phyloP scores from a whole-genome alignment of 306 rosid species.

The Rosa rugosa region DNA sequence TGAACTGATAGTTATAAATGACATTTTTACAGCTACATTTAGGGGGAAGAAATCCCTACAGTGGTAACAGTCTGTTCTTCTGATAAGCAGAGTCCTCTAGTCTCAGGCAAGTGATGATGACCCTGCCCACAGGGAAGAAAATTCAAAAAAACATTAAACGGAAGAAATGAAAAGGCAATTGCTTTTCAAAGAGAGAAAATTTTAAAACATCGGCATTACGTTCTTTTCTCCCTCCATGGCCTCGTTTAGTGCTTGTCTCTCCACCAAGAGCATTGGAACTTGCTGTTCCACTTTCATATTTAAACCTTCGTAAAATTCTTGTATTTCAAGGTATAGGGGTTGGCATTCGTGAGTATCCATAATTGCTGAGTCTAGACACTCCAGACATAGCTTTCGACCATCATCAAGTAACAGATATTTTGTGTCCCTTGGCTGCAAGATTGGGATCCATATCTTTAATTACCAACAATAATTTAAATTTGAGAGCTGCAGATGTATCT shows the following conservation, averaged over 20 bases:
- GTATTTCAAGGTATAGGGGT: slow-evolving; percentile 96
- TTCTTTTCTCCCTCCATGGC: slow-evolving; percentile 98
- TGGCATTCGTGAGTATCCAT: slow-evolving; percentile 99
- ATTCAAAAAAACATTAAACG: not conserved
- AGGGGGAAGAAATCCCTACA: slow-evolving; percentile 45
- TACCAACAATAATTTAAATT: slow-evolving; percentile 9
- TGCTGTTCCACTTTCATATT: slow-evolving; percentile 97
- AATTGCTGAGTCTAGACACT: slow-evolving; percentile 92
- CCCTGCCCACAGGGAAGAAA: slow-evolving; percentile 52
- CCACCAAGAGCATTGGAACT: slow-evolving; percentile 99
- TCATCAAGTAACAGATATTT: slow-evolving; percentile 86
- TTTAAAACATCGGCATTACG: slow-evolving; percentile 34
- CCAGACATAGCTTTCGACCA: slow-evolving; percentile 90
- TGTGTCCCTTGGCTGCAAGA: slow-evolving; percentile 77
- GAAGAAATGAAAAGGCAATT: not conserved
- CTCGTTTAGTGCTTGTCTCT: slow-evolving; percentile 96
- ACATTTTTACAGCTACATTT: not conserved
- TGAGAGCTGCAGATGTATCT: not conserved
- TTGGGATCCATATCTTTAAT: slow-evolving; percentile 32
- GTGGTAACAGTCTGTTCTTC: slow-evolving; percentile 93
- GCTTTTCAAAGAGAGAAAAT: not conserved
- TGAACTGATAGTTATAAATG: slow-evolving; percentile 9
- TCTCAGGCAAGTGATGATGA: slow-evolving; percentile 96
- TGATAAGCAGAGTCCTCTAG: slow-evolving; percentile 96
- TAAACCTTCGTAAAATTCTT: slow-evolving; percentile 91